A percentile compares a stretch with the other conserved stretches of the same genome.
phyloP scores from a whole-genome alignment of 1,284 basidiomycete genomes.

The Microbotryum silenes-acaulis region DNA sequence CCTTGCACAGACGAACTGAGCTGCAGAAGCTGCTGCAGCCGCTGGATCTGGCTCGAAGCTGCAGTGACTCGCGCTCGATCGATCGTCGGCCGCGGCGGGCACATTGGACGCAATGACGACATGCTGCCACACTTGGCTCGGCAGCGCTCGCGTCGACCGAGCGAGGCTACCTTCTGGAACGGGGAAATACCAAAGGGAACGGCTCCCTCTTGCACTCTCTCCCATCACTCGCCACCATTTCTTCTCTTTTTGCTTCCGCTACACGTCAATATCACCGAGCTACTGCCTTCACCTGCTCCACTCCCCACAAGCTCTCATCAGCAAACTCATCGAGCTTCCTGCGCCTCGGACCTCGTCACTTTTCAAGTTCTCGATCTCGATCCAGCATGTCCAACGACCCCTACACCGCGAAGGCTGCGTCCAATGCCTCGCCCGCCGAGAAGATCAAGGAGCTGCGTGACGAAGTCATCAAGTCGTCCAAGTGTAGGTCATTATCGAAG shows the following conservation, averaged over 20 bases:
- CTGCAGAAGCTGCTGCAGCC: no score
- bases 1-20: no score
- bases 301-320: not conserved
- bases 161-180: no score
- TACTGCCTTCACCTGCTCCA: no score
- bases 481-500: slow-evolving; percentile 7
- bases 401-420: slow-evolving; percentile 30
- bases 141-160: no score
- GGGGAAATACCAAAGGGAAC: no score
- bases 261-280: not conserved
- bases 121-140: no score
- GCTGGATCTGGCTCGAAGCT: no score
- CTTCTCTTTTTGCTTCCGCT: not conserved
- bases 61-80: no score
- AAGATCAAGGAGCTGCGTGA: slow-evolving; percentile 20
- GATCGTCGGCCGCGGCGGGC: no score
- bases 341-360: not conserved
- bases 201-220: no score
- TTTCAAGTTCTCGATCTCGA: not conserved
- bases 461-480: slow-evolving; percentile 24
- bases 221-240: not conserved
- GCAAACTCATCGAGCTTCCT: not conserved
- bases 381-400: slow-evolving; percentile 20
- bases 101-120: no score
- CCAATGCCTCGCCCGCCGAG: slow-evolving; percentile 16